These are phyloP conservation scores for Arthroderma sp. DNA, from an alignment of 2,329 filamentous ascomycete genomes.

Conservation along the genomic window DNA sequence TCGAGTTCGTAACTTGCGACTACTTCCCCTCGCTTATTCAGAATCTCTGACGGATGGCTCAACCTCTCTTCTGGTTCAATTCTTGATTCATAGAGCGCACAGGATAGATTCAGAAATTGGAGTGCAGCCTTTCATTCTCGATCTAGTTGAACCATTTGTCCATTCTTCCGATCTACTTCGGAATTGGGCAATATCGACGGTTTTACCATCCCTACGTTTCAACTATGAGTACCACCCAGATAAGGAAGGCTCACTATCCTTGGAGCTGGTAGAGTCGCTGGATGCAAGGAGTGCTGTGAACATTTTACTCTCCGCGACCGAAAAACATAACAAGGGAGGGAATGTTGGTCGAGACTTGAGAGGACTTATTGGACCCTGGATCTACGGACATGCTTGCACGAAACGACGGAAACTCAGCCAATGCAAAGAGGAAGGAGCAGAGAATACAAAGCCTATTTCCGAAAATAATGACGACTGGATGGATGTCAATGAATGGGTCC, in stretches of 20 bases:
- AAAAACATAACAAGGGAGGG: conserved; percentile 21
- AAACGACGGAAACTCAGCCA: conserved; percentile 39
- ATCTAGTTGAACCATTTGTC: conserved; percentile 46
- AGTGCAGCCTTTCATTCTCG: conserved; percentile 41
- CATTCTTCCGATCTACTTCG: conserved; percentile 38
- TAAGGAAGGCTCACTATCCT: conserved; percentile 29
- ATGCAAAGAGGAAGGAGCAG: conserved; percentile 37
- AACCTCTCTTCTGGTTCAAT: conserved; percentile 39
- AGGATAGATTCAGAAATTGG: conserved; percentile 47
- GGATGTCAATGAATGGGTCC: conserved; percentile 46
- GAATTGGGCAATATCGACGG: conserved; percentile 47
- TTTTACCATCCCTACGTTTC: conserved; percentile 46
- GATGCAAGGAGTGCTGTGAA: conserved; percentile 40
- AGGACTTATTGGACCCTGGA: conserved; percentile 49
- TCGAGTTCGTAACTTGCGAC: conserved; percentile 38
- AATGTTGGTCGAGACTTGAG: conserved; percentile 42
- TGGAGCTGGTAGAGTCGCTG: conserved; percentile 41
- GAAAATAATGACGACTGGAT: conserved; percentile 37
- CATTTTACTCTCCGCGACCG: conserved; percentile 36
- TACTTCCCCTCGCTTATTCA: conserved; percentile 36
- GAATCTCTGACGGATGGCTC: conserved; percentile 31
- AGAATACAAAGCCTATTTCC: background rate
- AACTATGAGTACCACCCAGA: conserved; percentile 51
- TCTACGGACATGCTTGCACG: conserved; percentile 42
- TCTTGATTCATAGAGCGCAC: conserved; percentile 48